Conservation (phyloP, 2,329 filamentous ascomycete genomes). For the Ascochyta fabae region DNA sequence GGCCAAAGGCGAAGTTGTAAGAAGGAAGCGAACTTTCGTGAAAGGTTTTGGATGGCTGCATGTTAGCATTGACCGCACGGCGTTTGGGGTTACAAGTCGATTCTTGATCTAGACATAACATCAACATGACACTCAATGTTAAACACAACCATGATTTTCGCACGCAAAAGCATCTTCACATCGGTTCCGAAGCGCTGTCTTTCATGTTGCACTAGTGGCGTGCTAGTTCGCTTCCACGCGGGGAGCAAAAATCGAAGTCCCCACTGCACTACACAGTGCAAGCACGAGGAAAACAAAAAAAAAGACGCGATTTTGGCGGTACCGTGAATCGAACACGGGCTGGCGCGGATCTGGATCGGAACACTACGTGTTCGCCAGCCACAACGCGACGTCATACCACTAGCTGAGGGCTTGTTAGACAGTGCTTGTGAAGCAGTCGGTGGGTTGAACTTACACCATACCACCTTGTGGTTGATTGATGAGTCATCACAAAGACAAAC, state of each 20-base stretch:
- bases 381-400: conserved; percentile 52
- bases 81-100: conserved; percentile 1
- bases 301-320: conserved; percentile 20
- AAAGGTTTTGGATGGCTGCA: not conserved
- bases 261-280: not conserved
- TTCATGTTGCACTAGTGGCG: not conserved
- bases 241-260: conserved; percentile 3
- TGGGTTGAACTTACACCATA: conserved; percentile 31
- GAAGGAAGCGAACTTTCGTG: not conserved
- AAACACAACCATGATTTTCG: not conserved
- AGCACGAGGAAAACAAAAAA: not conserved
- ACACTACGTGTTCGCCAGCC: conserved; percentile 34
- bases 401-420: conserved; percentile 24
- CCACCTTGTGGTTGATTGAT: conserved; percentile 36
- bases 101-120: not conserved
- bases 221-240: not conserved
- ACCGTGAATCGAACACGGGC: conserved; percentile 47
- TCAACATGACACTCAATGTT: not conserved
- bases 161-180: not conserved
- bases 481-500: not conserved
- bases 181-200: not conserved
- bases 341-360: conserved; percentile 45
- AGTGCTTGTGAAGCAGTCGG: not conserved
- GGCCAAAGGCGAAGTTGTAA: conserved; percentile 41
- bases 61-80: conserved; percentile 14